These are phyloP conservation scores for Vanilla planifolia DNA, from an alignment of 106 monocot species.

Conservation along the genomic window DNA sequence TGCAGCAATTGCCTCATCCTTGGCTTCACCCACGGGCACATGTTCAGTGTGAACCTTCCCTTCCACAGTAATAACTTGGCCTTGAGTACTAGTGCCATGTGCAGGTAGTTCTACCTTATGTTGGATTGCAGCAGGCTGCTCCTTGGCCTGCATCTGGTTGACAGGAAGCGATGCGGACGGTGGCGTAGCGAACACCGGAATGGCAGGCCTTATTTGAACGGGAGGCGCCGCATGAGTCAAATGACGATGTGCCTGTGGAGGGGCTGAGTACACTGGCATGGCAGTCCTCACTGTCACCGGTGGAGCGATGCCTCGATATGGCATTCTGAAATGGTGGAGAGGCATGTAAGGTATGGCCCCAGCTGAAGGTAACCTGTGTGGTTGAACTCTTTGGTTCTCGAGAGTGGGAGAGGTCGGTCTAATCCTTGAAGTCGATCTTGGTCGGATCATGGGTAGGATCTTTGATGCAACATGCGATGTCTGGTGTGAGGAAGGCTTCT, in stretches of 20 bases:
- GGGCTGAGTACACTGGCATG: constrained; percentile 74
- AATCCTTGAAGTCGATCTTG: constrained; percentile 24
- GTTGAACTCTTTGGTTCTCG: constrained; percentile 12
- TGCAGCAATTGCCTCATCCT: not conserved
- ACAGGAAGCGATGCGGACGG: not conserved
- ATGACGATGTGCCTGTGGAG: constrained; percentile 27
- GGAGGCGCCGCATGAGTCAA: constrained; percentile 50
- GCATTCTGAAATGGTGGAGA: constrained; percentile 37
- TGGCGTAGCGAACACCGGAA: constrained; percentile 58
- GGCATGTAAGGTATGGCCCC: constrained; percentile 70
- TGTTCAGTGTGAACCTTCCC: too few species aligned
- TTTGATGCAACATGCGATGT: constrained; percentile 41
- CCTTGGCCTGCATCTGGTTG: not conserved
- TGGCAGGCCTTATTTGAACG: constrained; percentile 60
- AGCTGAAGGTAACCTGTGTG: constrained; percentile 57
- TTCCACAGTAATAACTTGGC: too few species aligned
- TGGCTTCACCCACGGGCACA: not conserved
- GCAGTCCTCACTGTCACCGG: constrained; percentile 81
- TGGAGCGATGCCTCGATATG: constrained; percentile 59
- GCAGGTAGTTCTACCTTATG: too few species aligned
- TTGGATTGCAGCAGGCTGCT: not conserved
- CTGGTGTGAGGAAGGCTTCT: constrained; percentile 21
- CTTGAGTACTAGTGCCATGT: too few species aligned
- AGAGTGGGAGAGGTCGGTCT: constrained; percentile 26
- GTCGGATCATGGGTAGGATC: constrained; percentile 69